phyloP scores from a whole-genome alignment of 2,329 filamentous ascomycete genomes.

The Neofusicoccum umdonicola region DNA sequence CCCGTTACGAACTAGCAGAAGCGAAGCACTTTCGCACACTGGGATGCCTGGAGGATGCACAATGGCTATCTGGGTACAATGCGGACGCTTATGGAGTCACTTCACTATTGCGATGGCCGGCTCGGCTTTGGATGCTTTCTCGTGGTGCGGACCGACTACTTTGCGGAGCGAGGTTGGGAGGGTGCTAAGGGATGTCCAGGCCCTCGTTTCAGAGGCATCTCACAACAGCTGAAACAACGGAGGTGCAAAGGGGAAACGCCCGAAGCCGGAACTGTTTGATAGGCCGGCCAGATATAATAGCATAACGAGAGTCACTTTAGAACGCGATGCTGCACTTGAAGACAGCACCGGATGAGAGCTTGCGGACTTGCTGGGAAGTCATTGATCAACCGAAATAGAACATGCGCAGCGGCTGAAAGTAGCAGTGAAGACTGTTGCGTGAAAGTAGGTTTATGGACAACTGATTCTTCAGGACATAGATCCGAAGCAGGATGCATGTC shows the following conservation, averaged over 20 bases:
- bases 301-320: background rate
- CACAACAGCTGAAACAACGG: background rate
- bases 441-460: no score
- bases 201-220: conserved; percentile 1
- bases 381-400: background rate
- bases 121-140: no score
- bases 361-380: background rate
- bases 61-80: no score
- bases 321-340: no score
- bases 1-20: no score
- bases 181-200: background rate
- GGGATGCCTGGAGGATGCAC: no score
- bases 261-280: background rate
- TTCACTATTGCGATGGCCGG: no score
- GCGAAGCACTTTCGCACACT: no score
- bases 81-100: no score
- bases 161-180: background rate
- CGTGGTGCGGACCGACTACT: no score
- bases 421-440: background rate
- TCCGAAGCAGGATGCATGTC: no score
- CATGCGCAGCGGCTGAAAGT: background rate
- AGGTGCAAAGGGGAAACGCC: background rate
- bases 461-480: no score
- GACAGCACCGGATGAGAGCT: background rate
- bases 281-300: background rate